Conservation (phyloP, 305 asterid genomes). For the Striga hermonthica region DNA sequence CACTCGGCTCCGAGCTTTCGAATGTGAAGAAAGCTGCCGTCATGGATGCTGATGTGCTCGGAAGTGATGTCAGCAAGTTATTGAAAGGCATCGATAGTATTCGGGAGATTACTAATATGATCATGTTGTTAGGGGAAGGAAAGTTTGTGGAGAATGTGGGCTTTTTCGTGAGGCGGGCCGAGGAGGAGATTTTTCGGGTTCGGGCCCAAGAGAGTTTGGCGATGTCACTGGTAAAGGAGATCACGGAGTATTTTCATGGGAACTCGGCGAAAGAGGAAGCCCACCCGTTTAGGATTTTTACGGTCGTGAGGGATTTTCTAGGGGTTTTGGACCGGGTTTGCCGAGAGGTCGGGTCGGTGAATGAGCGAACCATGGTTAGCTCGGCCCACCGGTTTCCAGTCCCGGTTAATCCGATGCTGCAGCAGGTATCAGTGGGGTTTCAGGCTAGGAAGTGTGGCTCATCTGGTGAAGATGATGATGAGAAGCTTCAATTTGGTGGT, state of each 20-base stretch:
- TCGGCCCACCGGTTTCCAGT: not conserved
- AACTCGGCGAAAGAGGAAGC: too few relatives aligned
- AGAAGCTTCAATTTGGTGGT: not conserved
- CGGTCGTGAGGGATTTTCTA: too few relatives aligned
- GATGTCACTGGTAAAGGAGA: too few relatives aligned
- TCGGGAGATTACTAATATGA: constrained; percentile 40
- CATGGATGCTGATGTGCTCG: constrained; percentile 84
- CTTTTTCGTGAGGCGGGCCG: constrained; percentile 51
- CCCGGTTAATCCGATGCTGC: constrained; percentile 5
- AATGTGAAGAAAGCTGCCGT: constrained; percentile 94
- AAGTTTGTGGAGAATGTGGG: constrained; percentile 52
- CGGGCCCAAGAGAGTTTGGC: constrained; percentile 41
- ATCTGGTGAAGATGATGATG: not conserved
- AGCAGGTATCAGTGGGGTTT: not conserved
- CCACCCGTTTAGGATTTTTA: too few relatives aligned
- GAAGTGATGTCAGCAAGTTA: constrained; percentile 62
- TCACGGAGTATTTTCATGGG: too few relatives aligned
- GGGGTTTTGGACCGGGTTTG: too few relatives aligned
- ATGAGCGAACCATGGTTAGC: not conserved
- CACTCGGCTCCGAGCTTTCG: constrained; percentile 62
- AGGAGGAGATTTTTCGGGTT: constrained; percentile 68
- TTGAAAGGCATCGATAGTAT: constrained; percentile 56
- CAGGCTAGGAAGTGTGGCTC: not conserved
- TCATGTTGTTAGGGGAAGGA: constrained; percentile 29
- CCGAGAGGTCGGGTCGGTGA: not conserved